Evolutionary conservation across 495 filamentous ascomycete species (phyloP).

Genomic region (Talaromyces borbonicus): DNA sequence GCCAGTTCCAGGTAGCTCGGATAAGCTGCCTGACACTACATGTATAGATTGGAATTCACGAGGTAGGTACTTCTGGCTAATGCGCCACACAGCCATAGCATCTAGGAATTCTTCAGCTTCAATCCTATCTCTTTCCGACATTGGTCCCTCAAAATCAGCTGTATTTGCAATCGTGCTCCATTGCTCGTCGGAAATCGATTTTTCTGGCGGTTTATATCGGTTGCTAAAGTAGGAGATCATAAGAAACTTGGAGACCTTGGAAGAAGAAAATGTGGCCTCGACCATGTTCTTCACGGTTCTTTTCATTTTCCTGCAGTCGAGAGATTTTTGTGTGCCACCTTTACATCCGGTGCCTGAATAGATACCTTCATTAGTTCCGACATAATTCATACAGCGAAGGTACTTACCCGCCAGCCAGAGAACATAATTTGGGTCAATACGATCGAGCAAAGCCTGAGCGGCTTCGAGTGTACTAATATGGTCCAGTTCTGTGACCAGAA

Average conservation of each 20-base stretch:
- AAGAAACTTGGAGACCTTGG: background rate
- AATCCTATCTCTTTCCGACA: background rate
- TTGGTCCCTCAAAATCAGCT: background rate
- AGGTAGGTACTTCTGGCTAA: background rate
- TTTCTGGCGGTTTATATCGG: background rate
- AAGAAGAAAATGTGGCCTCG: background rate
- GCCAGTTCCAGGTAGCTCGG: background rate
- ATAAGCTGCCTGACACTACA: background rate
- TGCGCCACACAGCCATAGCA: slow-evolving; percentile 2
- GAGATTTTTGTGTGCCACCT: background rate
- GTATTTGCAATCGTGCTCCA: background rate
- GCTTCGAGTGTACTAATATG: background rate
- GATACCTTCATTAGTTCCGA: no score
- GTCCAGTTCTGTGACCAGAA: background rate
- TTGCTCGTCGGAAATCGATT: background rate
- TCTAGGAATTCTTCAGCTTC: background rate
- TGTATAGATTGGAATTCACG: background rate
- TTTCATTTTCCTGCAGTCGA: background rate
- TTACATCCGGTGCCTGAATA: background rate
- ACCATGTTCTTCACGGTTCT: background rate
- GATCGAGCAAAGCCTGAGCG: background rate
- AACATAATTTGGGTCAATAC: slow-evolving; percentile 1
- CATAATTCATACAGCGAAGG: background rate
- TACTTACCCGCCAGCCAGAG: slow-evolving; percentile 2
- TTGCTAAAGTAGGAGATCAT: slow-evolving; percentile 1